Conservation (phyloP, 228 moss, liverwort and hornwort genomes). For the Sphagnum magellanicum region DNA sequence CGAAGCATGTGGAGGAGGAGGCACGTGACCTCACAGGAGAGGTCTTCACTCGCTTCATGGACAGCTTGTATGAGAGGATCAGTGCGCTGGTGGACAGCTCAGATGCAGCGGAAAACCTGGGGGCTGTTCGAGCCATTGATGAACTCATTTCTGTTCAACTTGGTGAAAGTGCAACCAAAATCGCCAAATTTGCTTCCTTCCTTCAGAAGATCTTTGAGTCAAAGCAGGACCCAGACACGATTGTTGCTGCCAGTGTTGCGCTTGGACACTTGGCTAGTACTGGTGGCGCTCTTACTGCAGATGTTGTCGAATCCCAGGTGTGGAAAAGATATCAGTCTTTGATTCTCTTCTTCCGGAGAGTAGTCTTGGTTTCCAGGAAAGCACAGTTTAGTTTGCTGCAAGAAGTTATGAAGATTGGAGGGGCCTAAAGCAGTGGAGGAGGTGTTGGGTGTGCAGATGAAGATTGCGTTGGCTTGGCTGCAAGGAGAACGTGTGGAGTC, state of each 20-base stretch:
- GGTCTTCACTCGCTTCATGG: conserved; percentile 86
- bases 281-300: conserved; percentile 88
- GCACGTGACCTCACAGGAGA: conserved; percentile 86
- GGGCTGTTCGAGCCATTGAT: conserved; percentile 79
- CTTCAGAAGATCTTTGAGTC: conserved; percentile 76
- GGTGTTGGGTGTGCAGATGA: conserved; percentile 46
- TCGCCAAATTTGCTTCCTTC: conserved; percentile 71
- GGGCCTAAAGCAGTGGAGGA: background rate
- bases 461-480: conserved; percentile 83
- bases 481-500: conserved; percentile 74
- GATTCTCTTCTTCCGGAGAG: background rate
- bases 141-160: conserved; percentile 87
- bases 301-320: conserved; percentile 89
- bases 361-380: background rate
- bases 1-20: conserved; percentile 86
- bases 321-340: background rate
- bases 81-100: conserved; percentile 56
- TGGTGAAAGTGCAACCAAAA: conserved; percentile 96
- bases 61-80: conserved; percentile 75
- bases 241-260: conserved; percentile 72
- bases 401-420: background rate
- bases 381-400: too few species aligned
- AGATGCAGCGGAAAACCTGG: conserved; percentile 74
- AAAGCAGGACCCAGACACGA: conserved; percentile 73
- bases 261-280: conserved; percentile 84